Evolutionary conservation across 73 alveolate species (phyloP), one percentile per base, ranked within the genome.

Genomic region (Blepharisma japonicum): DNA sequence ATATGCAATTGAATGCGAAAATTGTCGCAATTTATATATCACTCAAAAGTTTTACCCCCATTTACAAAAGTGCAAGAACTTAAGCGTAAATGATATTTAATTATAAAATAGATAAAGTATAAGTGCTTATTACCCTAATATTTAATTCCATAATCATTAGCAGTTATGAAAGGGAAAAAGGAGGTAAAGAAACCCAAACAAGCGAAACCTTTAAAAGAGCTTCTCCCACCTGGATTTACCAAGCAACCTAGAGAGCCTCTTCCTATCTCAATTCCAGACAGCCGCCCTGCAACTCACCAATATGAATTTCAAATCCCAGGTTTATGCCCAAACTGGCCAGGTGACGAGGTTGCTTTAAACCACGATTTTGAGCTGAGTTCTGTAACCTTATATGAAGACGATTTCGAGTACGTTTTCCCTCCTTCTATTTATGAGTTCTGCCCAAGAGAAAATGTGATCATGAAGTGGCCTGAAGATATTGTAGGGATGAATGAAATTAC

Each of bases 241-340:
- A 89, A 89, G 38, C 90, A 89, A 1, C 91, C 96, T 6, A 77
- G 96, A 50, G 97, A 90, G 46, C 87, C 89, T 11, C 84, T 66
- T 14, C 55, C 86, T 9, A 11, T 88, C 23, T 79, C 84, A 54
- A 83, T 78, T 27, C 88, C 86, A 7, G 96, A 86, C 47, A 86
- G 82, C 48, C 77, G 86, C 20, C 91, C 85, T 53, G 77, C 79
- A 7, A 77, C 47, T 27, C 67, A 7, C 6, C 45, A 23, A 32
- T 68, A 46, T 71, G 53, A 53, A 25, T 56, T 32, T 77, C 50
- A 47, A 20, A 55, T 6, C 50, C 71, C 72, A 56, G 47, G 21
- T 87, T 77, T 71, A 78, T 81, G 54, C 93, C 96, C 55, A 87
- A 80, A 50, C 81, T 92, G 98, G 98, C 93, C 94, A 32, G 92